Evolutionary conservation across 2,329 filamentous ascomycete genomes (phyloP).

Genomic region (Pseudogymnoascus verrucosus): DNA sequence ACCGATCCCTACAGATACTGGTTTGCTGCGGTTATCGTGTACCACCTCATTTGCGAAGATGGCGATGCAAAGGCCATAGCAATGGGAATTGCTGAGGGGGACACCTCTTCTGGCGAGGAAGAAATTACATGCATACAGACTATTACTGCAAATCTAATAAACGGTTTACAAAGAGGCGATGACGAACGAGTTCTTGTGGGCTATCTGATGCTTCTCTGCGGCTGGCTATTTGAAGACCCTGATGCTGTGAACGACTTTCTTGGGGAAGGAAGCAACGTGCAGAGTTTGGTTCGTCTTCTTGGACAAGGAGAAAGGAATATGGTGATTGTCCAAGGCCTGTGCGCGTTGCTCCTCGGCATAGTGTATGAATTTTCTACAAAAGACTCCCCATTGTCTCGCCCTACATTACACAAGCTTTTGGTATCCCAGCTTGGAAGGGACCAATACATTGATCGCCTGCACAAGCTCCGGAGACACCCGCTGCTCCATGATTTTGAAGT

Average conservation of each 20-base stretch:
- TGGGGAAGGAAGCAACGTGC: constrained; percentile 84
- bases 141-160: constrained; percentile 76
- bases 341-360: constrained; percentile 75
- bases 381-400: constrained; percentile 81
- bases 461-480: constrained; percentile 67
- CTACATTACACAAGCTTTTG: constrained; percentile 72
- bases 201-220: constrained; percentile 80
- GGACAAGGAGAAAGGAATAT: constrained; percentile 50
- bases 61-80: constrained; percentile 69
- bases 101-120: constrained; percentile 83
- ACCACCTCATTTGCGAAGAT: constrained; percentile 79
- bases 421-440: constrained; percentile 72
- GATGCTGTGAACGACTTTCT: constrained; percentile 90
- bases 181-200: constrained; percentile 75
- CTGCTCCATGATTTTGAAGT: constrained; percentile 86
- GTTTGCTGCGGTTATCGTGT: constrained; percentile 80
- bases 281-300: constrained; percentile 70
- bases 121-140: constrained; percentile 90
- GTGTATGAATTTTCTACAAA: constrained; percentile 97
- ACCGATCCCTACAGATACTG: constrained; percentile 80
- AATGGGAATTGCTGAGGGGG: constrained; percentile 79
- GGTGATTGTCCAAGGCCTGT: constrained; percentile 69
- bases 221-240: constrained; percentile 88
- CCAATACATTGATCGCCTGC: constrained; percentile 75
- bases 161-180: constrained; percentile 64